Evolutionary conservation across 1,284 basidiomycete genomes (phyloP).

Genomic region (Coniferiporia weirii): DNA sequence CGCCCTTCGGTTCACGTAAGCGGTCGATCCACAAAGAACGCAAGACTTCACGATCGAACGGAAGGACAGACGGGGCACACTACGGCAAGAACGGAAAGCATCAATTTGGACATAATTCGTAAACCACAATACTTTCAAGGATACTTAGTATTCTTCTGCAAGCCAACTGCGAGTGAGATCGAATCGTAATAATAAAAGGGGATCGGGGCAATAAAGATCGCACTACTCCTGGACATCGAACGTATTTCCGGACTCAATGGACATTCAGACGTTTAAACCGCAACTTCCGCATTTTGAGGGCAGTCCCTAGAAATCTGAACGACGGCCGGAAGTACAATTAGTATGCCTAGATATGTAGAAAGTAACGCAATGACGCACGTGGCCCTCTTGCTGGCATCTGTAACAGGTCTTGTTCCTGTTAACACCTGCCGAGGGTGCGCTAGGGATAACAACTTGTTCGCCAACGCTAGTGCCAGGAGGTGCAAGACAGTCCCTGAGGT

Average conservation of each 20-base stretch:
- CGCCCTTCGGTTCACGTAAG: no score
- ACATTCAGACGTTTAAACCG: constrained; percentile 20
- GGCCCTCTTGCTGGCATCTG: constrained; percentile 80
- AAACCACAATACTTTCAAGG: not conserved
- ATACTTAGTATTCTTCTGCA: not conserved
- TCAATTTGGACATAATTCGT: not conserved
- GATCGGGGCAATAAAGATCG: not conserved
- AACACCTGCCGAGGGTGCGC: constrained; percentile 30
- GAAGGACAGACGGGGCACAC: not conserved
- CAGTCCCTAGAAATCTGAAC: constrained; percentile 73
- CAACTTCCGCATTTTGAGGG: constrained; percentile 49
- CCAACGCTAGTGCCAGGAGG: constrained; percentile 51
- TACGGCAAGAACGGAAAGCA: not conserved
- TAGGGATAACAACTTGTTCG: constrained; percentile 34
- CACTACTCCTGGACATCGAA: not conserved
- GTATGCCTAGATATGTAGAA: not conserved
- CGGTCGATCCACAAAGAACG: no score
- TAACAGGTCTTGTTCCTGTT: constrained; percentile 77
- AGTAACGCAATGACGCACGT: constrained; percentile 45
- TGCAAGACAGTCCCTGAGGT: constrained; percentile 65
- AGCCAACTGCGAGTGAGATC: not conserved
- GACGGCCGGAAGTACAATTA: constrained; percentile 17
- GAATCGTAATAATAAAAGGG: not conserved
- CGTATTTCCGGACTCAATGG: not conserved
- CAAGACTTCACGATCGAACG: no score